These are phyloP conservation scores for Naganishia liquefaciens DNA, from an alignment of 1,284 basidiomycete genomes.

Conservation along the genomic window DNA sequence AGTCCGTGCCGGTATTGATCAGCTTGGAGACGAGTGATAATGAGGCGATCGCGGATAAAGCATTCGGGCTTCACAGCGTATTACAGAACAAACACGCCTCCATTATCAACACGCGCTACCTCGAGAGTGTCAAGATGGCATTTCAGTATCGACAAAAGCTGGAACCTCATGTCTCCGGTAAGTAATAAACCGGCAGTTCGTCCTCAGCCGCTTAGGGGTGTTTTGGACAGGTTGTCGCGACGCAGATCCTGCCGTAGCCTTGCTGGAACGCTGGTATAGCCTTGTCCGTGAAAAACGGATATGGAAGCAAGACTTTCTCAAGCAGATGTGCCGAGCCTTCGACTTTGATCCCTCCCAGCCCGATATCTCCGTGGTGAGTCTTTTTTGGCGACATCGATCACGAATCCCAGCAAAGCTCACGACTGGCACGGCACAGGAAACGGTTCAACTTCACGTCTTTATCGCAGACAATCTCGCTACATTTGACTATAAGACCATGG, in stretches of 20 bases:
- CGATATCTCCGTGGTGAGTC: slow-evolving; percentile 47
- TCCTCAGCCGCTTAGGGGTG: too few species aligned
- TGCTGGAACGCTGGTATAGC: slow-evolving; percentile 86
- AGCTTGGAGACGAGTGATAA: slow-evolving; percentile 84
- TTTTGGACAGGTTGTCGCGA: slow-evolving; percentile 62
- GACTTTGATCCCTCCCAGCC: slow-evolving; percentile 60
- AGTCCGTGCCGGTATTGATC: slow-evolving; percentile 90
- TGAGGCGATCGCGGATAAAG: slow-evolving; percentile 66
- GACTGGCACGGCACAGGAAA: slow-evolving; percentile 58
- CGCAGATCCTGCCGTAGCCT: slow-evolving; percentile 64
- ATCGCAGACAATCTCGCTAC: slow-evolving; percentile 90
- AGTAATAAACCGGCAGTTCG: slow-evolving; percentile 16
- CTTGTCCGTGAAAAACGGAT: slow-evolving; percentile 85
- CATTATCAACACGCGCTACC: slow-evolving; percentile 71
- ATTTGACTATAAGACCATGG: slow-evolving; percentile 90
- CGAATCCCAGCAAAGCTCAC: neutral
- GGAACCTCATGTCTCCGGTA: slow-evolving; percentile 39
- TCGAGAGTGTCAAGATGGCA: slow-evolving; percentile 47
- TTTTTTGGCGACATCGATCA: neutral
- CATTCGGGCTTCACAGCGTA: slow-evolving; percentile 75
- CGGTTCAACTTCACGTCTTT: slow-evolving; percentile 80
- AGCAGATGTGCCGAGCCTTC: slow-evolving; percentile 75
- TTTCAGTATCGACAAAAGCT: slow-evolving; percentile 57
- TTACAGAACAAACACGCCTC: slow-evolving; percentile 87
- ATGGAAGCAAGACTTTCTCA: slow-evolving; percentile 80